Evolutionary conservation across 1,284 basidiomycete genomes (phyloP).

Genomic region (Melampsora larici-populina): DNA sequence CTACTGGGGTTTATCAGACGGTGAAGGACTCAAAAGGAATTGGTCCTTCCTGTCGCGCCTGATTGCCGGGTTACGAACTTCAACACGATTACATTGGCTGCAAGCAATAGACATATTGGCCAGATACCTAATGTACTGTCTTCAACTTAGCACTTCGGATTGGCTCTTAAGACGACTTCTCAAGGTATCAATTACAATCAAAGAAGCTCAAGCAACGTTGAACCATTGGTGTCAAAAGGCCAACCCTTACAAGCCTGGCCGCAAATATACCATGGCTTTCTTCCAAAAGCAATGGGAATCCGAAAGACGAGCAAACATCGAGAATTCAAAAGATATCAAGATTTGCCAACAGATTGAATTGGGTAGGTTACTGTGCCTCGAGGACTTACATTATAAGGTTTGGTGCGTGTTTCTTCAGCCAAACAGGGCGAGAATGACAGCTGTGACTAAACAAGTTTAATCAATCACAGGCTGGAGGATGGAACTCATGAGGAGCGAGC

Average conservation of each 20-base stretch:
- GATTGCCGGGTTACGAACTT: neutral
- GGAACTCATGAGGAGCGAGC: too few species aligned
- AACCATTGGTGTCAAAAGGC: too few species aligned
- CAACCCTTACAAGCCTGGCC: neutral
- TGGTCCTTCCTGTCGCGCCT: constrained; percentile 23
- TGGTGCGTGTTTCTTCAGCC: neutral
- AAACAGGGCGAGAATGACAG: too few species aligned
- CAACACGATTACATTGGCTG: constrained; percentile 8
- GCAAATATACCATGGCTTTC: neutral
- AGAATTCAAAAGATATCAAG: neutral
- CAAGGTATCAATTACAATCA: too few species aligned
- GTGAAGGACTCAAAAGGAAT: constrained; percentile 12
- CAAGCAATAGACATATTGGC: neutral
- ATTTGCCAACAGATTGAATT: neutral
- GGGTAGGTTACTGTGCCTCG: neutral
- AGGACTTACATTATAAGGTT: neutral
- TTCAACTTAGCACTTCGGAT: too few species aligned
- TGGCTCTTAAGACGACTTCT: too few species aligned
- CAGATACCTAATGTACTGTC: too few species aligned
- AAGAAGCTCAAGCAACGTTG: too few species aligned
- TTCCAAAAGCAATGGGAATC: constrained; percentile 7
- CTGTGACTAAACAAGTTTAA: too few species aligned
- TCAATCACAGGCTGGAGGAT: too few species aligned
- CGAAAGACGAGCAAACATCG: neutral
- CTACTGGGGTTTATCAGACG: too few species aligned